phyloP scores from a whole-genome alignment of 805 yeast genomes.

The Candida awuae region DNA sequence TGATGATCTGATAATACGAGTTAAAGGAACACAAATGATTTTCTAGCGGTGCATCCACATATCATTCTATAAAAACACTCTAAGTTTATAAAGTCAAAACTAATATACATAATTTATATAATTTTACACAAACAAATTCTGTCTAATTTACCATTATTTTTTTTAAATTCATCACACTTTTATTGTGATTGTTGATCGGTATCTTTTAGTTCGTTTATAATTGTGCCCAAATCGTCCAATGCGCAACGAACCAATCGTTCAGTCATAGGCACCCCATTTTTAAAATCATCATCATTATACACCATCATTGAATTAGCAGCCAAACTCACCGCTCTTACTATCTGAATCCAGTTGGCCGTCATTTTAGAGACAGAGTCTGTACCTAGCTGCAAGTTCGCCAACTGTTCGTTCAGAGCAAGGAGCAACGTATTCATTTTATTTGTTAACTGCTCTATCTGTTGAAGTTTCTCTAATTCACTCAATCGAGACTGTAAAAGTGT shows the following conservation, averaged over 20 bases:
- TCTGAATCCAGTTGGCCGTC: constrained; percentile 58
- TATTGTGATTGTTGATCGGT: not conserved
- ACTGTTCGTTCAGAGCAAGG: constrained; percentile 39
- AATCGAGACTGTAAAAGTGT: constrained; percentile 22
- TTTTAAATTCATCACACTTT: not conserved
- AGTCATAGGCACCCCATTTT: constrained; percentile 42
- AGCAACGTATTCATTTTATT: constrained; percentile 38
- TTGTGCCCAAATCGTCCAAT: constrained; percentile 33
- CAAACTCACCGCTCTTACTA: constrained; percentile 50
- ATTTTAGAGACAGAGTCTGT: constrained; percentile 52
- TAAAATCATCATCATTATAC: constrained; percentile 37
- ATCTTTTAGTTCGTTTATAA: constrained; percentile 14
- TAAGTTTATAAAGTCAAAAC: too few relatives aligned
- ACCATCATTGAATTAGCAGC: constrained; percentile 47
- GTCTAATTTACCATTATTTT: too few relatives aligned
- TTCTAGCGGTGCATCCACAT: too few relatives aligned
- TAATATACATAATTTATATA: too few relatives aligned
- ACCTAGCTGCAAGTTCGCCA: constrained; percentile 46
- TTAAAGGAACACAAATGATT: too few relatives aligned
- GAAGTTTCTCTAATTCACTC: constrained; percentile 43
- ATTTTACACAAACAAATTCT: too few relatives aligned
- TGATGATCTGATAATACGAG: too few relatives aligned
- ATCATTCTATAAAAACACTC: too few relatives aligned
- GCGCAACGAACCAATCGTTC: constrained; percentile 58
- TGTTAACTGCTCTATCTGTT: constrained; percentile 41